A percentile compares a stretch with the other conserved stretches of the same genome.
Conservation (phyloP, 768 basidiomycete species). For the Rhizopogon vinicolor region DNA sequence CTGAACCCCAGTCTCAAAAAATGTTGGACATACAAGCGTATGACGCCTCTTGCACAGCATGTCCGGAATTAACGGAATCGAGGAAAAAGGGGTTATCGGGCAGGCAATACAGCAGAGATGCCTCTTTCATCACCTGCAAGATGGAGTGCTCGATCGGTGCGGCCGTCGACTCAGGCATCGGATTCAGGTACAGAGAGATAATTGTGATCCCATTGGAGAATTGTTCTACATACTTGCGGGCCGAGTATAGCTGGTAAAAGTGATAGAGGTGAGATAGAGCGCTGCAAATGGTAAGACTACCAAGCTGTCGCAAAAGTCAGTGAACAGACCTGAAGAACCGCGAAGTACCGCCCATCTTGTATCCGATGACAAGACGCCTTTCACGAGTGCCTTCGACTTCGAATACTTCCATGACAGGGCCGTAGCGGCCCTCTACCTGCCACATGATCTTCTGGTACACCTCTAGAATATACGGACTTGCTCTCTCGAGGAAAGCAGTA, state of each 20-base stretch:
- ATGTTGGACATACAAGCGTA: conserved; percentile 67
- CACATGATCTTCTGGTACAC: conserved; percentile 89
- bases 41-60: conserved; percentile 96
- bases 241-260: conserved; percentile 92
- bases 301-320: neutral
- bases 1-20: neutral
- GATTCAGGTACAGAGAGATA: conserved; percentile 92
- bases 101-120: conserved; percentile 87
- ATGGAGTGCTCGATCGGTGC: conserved; percentile 98
- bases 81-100: conserved; percentile 93
- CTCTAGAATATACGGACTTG: conserved; percentile 86
- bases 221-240: conserved; percentile 99
- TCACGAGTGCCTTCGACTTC: conserved; percentile 94
- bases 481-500: conserved; percentile 87
- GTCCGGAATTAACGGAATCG: conserved; percentile 33
- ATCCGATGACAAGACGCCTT: conserved; percentile 91
- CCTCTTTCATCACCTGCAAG: conserved; percentile 96
- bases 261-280: conserved; percentile 96
- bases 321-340: conserved; percentile 65
- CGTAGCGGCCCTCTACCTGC: conserved; percentile 78
- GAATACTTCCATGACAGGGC: conserved; percentile 93
- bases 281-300: conserved; percentile 31
- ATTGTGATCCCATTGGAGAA: conserved; percentile 96
- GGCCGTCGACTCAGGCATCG: conserved; percentile 68
- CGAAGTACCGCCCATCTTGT: conserved; percentile 93